Percentiles rank a stretch among this genome's conserved stretches.
Evolutionary conservation across 345 rosid species (phyloP).

Genomic region (Lenwebbia sp.): DNA sequence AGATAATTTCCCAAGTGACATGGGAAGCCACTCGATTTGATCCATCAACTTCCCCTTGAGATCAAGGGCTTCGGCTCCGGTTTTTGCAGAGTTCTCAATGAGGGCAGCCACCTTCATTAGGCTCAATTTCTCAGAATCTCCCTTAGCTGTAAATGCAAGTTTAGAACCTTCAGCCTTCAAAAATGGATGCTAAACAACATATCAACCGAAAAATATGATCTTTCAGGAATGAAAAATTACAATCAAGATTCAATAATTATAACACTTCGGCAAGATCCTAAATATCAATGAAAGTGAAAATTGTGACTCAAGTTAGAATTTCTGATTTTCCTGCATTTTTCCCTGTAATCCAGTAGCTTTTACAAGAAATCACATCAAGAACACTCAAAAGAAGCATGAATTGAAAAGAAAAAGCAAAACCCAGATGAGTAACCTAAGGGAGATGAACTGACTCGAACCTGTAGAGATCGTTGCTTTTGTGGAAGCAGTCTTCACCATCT

Average conservation of each 20-base stretch:
- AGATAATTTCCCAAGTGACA: slow-evolving; percentile 45
- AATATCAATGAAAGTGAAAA: background rate
- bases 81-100: slow-evolving; percentile 43
- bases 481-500: slow-evolving; percentile 32
- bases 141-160: slow-evolving; percentile 17
- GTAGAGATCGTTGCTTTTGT: background rate
- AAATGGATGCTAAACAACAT: background rate
- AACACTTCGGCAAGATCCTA: background rate
- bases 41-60: slow-evolving; percentile 52
- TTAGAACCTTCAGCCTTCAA: background rate
- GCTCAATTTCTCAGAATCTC: slow-evolving; percentile 29
- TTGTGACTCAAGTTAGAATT: background rate
- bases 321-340: background rate
- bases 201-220: background rate
- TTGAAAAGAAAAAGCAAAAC: background rate
- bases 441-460: background rate
- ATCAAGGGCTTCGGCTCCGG: slow-evolving; percentile 27
- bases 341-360: background rate
- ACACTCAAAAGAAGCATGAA: background rate
- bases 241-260: background rate
- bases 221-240: background rate
- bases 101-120: slow-evolving; percentile 50
- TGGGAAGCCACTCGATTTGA: slow-evolving; percentile 59
- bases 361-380: background rate
- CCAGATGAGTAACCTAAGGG: background rate